Evolutionary conservation across 495 filamentous ascomycete genomes (phyloP).

Genomic region (Annulohypoxylon stygium): DNA sequence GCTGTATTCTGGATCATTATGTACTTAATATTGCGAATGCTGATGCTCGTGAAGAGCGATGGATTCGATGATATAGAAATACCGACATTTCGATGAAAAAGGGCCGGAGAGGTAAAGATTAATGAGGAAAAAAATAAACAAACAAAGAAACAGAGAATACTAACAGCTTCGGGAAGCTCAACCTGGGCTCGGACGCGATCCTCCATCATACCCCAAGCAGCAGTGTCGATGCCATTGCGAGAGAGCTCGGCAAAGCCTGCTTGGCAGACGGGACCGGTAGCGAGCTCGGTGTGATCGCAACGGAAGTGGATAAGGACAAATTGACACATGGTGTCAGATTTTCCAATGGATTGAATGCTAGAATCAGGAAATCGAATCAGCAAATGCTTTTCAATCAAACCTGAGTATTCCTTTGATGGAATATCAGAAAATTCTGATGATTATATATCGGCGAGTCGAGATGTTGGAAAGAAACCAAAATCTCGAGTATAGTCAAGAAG

Average conservation of each 20-base stretch:
- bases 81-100: not conserved
- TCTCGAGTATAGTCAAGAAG: not conserved
- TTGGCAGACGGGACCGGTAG: slow-evolving; percentile 45
- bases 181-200: slow-evolving; percentile 44
- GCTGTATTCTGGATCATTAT: no score
- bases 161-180: slow-evolving; percentile 26
- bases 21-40: no score
- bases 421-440: not conserved
- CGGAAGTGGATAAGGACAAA: slow-evolving; percentile 44
- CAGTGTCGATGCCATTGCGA: slow-evolving; percentile 46
- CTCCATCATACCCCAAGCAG: slow-evolving; percentile 16
- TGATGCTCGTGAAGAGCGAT: not conserved
- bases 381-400: not conserved
- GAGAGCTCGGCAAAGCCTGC: slow-evolving; percentile 42
- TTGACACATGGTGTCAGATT: slow-evolving; percentile 46
- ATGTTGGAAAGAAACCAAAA: not conserved
- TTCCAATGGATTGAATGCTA: not conserved
- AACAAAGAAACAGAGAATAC: not conserved
- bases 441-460: not conserved
- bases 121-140: no score
- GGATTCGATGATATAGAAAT: not conserved
- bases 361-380: not conserved
- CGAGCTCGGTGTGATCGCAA: slow-evolving; percentile 48
- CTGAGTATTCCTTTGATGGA: not conserved
- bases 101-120: not conserved